Evolutionary conservation across 106 monocot genomes (phyloP).

Genomic region (Cymbidium sinense): DNA sequence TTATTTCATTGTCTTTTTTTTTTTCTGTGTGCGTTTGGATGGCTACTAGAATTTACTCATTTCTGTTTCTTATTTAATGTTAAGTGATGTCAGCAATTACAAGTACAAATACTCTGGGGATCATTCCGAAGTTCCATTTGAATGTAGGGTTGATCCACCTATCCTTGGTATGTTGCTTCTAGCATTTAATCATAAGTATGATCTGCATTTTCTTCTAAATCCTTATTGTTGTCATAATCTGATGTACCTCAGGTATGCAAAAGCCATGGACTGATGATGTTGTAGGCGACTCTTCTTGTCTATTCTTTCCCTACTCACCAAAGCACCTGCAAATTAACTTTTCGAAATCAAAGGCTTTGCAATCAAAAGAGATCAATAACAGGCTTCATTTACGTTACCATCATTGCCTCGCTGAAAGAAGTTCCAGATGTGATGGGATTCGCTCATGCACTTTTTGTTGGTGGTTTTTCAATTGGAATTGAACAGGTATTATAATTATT

Average conservation of each 20-base stretch:
- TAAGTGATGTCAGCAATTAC: constrained; percentile 34
- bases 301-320: constrained; percentile 85
- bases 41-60: neutral
- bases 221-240: neutral
- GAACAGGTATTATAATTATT: constrained; percentile 30
- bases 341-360: constrained; percentile 29
- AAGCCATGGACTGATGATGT: constrained; percentile 63
- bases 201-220: neutral
- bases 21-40: neutral
- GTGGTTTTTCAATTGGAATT: constrained; percentile 61
- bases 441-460: constrained; percentile 56
- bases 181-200: neutral
- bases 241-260: constrained; percentile 50
- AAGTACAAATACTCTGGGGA: constrained; percentile 20
- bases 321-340: constrained; percentile 37
- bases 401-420: constrained; percentile 42
- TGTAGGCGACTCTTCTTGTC: constrained; percentile 51
- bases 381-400: constrained; percentile 38
- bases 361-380: constrained; percentile 7
- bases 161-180: constrained; percentile 55
- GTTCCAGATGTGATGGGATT: constrained; percentile 52
- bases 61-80: constrained; percentile 12
- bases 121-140: constrained; percentile 36
- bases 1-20: neutral
- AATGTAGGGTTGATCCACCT: constrained; percentile 73